Base-by-base conservation (phyloP, 148 eudicot species). In the Cornus kousa region DNA sequence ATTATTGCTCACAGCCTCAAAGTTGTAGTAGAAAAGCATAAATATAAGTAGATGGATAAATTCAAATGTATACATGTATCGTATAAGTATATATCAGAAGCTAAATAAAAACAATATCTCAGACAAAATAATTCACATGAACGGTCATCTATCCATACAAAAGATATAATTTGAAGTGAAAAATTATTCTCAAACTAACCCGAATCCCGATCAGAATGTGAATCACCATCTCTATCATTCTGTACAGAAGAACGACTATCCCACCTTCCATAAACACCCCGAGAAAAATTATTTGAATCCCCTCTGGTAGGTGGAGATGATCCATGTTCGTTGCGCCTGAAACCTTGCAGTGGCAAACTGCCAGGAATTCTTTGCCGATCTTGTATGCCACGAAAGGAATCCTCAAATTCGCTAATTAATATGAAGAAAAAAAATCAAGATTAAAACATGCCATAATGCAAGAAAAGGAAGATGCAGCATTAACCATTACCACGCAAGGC, bases 201-300 rank as follows among this genome's bases (percentile, higher is more conserved):
- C 86, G 97, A 88, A 79, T 93, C 98, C 78, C 37, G 64, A 71
- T 91, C 92, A 74, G 92, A 87, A 70, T 89, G 90, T 24, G 92
- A 82, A 81, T 96, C 99, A 70, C 90, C 75, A 60, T 86, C 91
- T 59, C 79, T 90, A 85, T 94, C 99, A 72, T 91, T 88, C 71
- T 92, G 87, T 50, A 87, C 97, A 78, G 92, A 91, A 67, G 94
- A 85, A 69, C 94, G 97, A 78, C 71, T 89, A 64, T 91, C 99
- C 99, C 98, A 94, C 85, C 91, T 91, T 28, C 89, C 89, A 80
- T 87, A 77, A 37, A 74, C 50, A 80, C 89, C 92, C 77, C 91
- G 87, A 75, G 90, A 74, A 79, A 76, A 87, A 78, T 65, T 86
- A 78, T 85, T 84, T 28, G 83, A 79, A 76, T 94, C 98, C 74